These are phyloP conservation scores for Cynara cardunculus DNA, from an alignment of 129 eudicot genomes.

Conservation along the genomic window DNA sequence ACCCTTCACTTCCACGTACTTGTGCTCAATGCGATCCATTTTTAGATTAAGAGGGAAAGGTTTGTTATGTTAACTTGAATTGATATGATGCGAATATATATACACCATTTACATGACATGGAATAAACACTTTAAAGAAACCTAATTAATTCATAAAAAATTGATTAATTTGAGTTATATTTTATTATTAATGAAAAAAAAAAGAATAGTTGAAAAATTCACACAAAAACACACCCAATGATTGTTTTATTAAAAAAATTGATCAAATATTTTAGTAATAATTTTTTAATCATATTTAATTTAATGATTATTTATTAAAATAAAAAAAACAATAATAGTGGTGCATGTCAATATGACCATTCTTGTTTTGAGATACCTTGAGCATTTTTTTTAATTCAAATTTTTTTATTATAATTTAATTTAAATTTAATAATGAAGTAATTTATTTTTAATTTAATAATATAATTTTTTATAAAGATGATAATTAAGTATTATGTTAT, in stretches of 20 bases:
- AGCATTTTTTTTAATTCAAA: no score
- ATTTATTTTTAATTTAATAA: no score
- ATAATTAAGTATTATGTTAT: no score
- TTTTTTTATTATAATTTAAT: no score
- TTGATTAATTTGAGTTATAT: not conserved
- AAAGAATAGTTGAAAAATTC: not conserved
- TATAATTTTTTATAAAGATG: no score
- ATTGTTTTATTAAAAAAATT: no score
- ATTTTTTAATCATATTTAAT: not conserved
- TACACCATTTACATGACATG: not conserved
- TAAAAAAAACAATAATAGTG: no score
- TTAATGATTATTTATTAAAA: no score
- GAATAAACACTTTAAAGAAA: not conserved
- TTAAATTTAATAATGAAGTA: no score
- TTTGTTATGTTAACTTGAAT: not conserved
- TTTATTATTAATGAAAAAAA: not conserved
- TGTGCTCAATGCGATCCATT: conserved; percentile 37
- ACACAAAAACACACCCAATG: not conserved
- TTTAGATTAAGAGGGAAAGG: not conserved
- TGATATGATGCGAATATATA: not conserved
- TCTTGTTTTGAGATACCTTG: no score
- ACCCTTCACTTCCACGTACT: conserved; percentile 23
- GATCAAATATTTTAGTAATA: no score
- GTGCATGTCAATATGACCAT: no score
- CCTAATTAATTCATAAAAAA: not conserved